Evolutionary conservation across 164 flowering plant species (phyloP).

Genomic region (Litsea cubeba): DNA sequence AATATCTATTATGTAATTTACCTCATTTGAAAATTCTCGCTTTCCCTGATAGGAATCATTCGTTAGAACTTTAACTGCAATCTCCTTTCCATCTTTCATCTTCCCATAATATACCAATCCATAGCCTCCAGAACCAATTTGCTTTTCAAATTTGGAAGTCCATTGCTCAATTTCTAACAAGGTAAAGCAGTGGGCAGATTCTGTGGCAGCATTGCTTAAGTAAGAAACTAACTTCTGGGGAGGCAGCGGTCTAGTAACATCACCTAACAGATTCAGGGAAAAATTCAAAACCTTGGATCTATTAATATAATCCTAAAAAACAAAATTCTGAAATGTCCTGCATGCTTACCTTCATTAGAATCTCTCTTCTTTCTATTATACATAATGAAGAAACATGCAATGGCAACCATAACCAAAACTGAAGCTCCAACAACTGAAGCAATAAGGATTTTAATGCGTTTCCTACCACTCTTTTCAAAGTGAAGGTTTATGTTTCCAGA

Average conservation of each 20-base stretch:
- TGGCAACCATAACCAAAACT: slow-evolving; percentile 50
- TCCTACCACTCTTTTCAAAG: slow-evolving; percentile 29
- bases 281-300: not conserved
- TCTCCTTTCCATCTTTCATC: slow-evolving; percentile 80
- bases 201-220: slow-evolving; percentile 46
- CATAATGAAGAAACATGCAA: slow-evolving; percentile 46
- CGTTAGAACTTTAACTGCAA: slow-evolving; percentile 87
- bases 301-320: not conserved
- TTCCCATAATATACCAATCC: slow-evolving; percentile 92
- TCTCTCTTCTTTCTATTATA: slow-evolving; percentile 37
- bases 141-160: slow-evolving; percentile 71
- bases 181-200: slow-evolving; percentile 78
- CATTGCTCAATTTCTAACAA: slow-evolving; percentile 74
- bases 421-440: slow-evolving; percentile 64
- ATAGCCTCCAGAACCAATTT: slow-evolving; percentile 94
- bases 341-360: slow-evolving; percentile 39
- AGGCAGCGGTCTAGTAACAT: slow-evolving; percentile 29
- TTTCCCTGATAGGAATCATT: slow-evolving; percentile 89
- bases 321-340: not conserved
- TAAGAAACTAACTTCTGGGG: slow-evolving; percentile 43
- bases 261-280: slow-evolving; percentile 23
- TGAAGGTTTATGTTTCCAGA: slow-evolving; percentile 71
- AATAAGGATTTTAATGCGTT: slow-evolving; percentile 39
- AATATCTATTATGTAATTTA: slow-evolving; percentile 10
- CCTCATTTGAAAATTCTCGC: slow-evolving; percentile 94